These are phyloP conservation scores for Rhizopus delemar DNA, from an alignment of 371 early-diverging fungal genomes.

Conservation along the genomic window DNA sequence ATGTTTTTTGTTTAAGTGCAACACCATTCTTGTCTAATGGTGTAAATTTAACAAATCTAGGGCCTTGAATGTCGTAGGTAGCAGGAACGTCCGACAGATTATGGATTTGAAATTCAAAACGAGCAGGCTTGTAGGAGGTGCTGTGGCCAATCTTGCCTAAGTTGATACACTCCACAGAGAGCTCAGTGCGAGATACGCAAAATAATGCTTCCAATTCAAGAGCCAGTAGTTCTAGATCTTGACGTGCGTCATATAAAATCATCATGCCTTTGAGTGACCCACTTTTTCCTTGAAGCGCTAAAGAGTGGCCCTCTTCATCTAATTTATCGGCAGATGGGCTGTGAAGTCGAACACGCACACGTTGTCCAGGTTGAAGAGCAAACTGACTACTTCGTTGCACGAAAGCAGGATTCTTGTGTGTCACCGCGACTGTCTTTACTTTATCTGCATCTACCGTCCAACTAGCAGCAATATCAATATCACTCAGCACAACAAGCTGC, in stretches of 20 bases:
- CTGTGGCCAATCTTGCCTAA: conserved; percentile 79
- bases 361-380: conserved; percentile 57
- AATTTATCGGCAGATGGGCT: conserved; percentile 61
- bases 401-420: conserved; percentile 18
- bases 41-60: conserved; percentile 48
- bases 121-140: conserved; percentile 69
- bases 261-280: conserved; percentile 60
- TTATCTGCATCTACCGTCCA: conserved; percentile 44
- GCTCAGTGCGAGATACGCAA: conserved; percentile 63
- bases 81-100: conserved; percentile 71
- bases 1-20: conserved; percentile 26
- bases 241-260: conserved; percentile 58
- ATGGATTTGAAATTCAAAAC: conserved; percentile 59
- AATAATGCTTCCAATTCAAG: conserved; percentile 62
- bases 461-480: conserved; percentile 48
- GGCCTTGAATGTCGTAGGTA: conserved; percentile 59
- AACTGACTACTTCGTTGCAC: conserved; percentile 38
- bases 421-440: conserved; percentile 13
- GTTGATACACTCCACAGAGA: conserved; percentile 59
- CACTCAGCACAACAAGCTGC: conserved; percentile 59
- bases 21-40: conserved; percentile 28
- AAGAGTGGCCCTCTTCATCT: conserved; percentile 39
- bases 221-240: conserved; percentile 56
- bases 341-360: conserved; percentile 56
- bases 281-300: conserved; percentile 56